Base-by-base conservation (phyloP, 2,329 filamentous ascomycete genomes). In the Ophiostoma novo-ulmi region DNA sequence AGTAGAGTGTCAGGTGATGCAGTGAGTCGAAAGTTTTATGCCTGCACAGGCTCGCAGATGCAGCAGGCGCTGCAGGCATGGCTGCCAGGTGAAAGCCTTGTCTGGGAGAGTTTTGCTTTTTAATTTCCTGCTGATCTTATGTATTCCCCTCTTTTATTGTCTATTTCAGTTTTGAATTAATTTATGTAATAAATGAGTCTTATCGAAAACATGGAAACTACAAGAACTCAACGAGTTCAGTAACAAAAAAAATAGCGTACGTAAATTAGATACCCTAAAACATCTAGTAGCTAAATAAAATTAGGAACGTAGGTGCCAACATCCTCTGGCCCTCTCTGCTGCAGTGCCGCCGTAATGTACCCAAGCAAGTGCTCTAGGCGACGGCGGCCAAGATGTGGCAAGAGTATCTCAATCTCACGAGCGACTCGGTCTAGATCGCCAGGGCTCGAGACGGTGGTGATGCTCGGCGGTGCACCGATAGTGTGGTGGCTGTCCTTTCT, bases 51-150 rank as follows among this genome's bases (percentile, higher is more conserved):
- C 3, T 78, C 81, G 22, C 78, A 73, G 35, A 75, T 86, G 77
- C 75, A 82, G 73, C 79, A 76, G 70, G 74, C 74, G 14, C 68
- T 86, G 55, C 75, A 83, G 71, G 78, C 76, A 10, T 90, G 87
- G 88, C 75, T 88, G 70, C 80, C 80, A 0, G 85, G 83, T 0
- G 85, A 87, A 75, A 81, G 82, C 44, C 79, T 88, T 52, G 79
- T 83, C 1, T 85, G 82, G 79, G 88, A 89, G 77, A 87, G 87
- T 75, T 90, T 90, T 77, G 81, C 82, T 39, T 65, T 65, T 26
- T 36, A 38, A 17, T 36, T 35, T 22, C 11, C 44, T 89, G 89
- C 75, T 89, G 35, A 35, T 20, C 4, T 10, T 35, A 8, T 31
- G 14, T 35, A 26, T 35, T 63, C 6, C 7, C 14, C 8, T 55